phyloP scores from a whole-genome alignment of 305 asterid species.

The Caryopteris hybrid region DNA sequence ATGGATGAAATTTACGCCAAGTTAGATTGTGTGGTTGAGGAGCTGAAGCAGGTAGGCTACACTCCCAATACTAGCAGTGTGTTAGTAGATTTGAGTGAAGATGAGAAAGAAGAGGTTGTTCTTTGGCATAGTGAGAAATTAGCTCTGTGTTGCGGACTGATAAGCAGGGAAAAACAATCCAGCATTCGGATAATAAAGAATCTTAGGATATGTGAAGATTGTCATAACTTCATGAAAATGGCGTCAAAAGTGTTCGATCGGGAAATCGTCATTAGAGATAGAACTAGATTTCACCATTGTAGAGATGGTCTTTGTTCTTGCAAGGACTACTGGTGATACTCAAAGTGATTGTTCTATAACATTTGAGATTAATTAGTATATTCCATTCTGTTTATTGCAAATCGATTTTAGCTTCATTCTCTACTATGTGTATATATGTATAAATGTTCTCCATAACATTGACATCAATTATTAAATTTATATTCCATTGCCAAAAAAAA shows the following conservation, averaged over 20 bases:
- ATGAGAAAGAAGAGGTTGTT: constrained; percentile 46
- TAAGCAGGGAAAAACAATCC: constrained; percentile 33
- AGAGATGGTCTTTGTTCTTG: constrained; percentile 63
- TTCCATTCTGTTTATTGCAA: neutral
- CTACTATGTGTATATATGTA: too few relatives aligned
- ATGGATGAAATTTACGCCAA: constrained; percentile 46
- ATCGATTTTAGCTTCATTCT: too few relatives aligned
- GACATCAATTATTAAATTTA: too few relatives aligned
- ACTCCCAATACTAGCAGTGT: constrained; percentile 42
- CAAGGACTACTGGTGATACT: constrained; percentile 61
- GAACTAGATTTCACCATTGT: constrained; percentile 64
- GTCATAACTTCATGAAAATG: constrained; percentile 75
- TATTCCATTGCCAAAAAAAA: too few relatives aligned
- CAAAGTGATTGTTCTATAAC: neutral
- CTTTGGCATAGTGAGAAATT: constrained; percentile 74
- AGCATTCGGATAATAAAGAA: constrained; percentile 59
- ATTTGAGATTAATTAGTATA: neutral
- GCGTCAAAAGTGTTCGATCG: constrained; percentile 46
- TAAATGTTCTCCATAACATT: too few relatives aligned
- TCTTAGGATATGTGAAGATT: constrained; percentile 68
- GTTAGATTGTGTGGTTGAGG: constrained; percentile 49
- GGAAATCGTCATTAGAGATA: constrained; percentile 66
- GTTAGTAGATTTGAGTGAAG: constrained; percentile 54
- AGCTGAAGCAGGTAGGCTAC: constrained; percentile 45
- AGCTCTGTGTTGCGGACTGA: constrained; percentile 51